Percentiles rank a stretch among this genome's conserved stretches.
phyloP scores from a whole-genome alignment of 225 moss, liverwort and hornwort species.

The Thuidium tamariscinum region DNA sequence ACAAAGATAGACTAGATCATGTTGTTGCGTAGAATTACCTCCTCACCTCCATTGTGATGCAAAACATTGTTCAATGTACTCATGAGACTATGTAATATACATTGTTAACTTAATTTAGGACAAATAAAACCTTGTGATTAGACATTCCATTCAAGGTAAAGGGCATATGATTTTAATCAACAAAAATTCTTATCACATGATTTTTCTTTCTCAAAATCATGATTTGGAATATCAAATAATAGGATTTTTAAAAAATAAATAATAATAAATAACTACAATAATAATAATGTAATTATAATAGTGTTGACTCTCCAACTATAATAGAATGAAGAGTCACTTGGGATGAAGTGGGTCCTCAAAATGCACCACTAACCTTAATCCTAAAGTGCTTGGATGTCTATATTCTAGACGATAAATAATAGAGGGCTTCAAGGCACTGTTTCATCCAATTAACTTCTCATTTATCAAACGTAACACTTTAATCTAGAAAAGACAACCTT shows the following conservation, averaged over 20 bases:
- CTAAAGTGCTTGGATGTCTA: no score
- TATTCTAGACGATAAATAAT: no score
- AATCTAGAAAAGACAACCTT: no score
- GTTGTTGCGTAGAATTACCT: accelerated
- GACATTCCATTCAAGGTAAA: accelerated
- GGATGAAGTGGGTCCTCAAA: accelerated
- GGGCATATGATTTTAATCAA: accelerated
- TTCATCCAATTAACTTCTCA: no score
- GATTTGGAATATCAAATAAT: neutral
- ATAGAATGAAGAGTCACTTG: accelerated
- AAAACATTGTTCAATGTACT: neutral
- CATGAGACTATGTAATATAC: accelerated
- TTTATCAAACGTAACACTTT: no score
- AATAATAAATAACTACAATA: neutral
- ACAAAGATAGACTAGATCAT: accelerated
- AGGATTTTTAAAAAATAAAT: no score
- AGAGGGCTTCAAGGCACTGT: no score
- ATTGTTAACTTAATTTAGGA: accelerated
- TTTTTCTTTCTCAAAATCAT: accelerated
- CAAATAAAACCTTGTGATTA: neutral
- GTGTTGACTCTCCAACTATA: no score
- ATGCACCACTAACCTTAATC: no score
- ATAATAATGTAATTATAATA: no score
- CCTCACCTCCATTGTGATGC: accelerated
- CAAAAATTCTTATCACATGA: accelerated